Evolutionary conservation across 140 eudicot genomes (phyloP).

Genomic region (Flaveria floridana): DNA sequence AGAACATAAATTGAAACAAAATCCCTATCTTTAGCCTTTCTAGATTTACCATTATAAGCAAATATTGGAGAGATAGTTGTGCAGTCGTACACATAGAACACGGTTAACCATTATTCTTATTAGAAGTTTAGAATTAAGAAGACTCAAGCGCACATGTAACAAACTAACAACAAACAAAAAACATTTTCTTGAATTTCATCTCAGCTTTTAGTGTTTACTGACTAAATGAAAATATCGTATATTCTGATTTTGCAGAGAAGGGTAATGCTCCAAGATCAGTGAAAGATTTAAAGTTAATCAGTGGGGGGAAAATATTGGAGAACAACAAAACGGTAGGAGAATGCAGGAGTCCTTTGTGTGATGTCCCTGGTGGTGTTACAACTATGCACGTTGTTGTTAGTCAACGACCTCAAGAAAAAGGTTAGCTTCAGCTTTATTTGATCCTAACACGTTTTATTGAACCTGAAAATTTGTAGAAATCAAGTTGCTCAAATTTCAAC

Average conservation of each 20-base stretch:
- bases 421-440: constrained; percentile 28
- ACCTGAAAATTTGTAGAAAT: neutral
- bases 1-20: neutral
- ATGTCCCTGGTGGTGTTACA: constrained; percentile 61
- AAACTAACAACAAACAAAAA: constrained; percentile 6
- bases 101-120: neutral
- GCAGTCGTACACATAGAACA: constrained; percentile 2
- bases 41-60: neutral
- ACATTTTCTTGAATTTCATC: constrained; percentile 16
- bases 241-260: constrained; percentile 45
- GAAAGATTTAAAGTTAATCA: constrained; percentile 60
- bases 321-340: constrained; percentile 71
- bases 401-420: constrained; percentile 65
- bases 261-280: constrained; percentile 68
- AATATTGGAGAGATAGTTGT: neutral
- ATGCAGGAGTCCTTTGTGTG: constrained; percentile 62
- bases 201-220: constrained; percentile 1
- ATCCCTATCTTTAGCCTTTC: neutral
- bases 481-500: constrained; percentile 5
- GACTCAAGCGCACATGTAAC: neutral
- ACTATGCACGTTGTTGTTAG: constrained; percentile 87
- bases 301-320: constrained; percentile 73
- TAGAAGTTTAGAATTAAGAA: neutral
- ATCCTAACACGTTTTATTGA: neutral
- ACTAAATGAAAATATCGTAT: constrained; percentile 1